Evolutionary conservation across 2,329 filamentous ascomycete genomes (phyloP).

Genomic region (Pestalotiopsis sp.): DNA sequence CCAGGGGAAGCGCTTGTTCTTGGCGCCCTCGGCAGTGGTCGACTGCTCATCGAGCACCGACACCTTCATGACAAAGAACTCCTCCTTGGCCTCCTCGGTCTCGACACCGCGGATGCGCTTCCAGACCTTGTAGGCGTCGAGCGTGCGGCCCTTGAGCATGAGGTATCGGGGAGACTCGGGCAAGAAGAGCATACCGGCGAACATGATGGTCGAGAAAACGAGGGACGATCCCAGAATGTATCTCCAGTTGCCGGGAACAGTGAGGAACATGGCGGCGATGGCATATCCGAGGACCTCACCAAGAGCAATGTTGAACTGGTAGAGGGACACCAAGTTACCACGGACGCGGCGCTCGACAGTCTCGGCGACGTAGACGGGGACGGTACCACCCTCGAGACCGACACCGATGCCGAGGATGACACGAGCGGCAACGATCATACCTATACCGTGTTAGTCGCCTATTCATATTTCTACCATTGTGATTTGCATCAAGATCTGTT

Average conservation of each 20-base stretch:
- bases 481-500: background rate
- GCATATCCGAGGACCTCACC: slow-evolving; percentile 75
- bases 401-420: slow-evolving; percentile 72
- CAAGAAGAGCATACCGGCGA: slow-evolving; percentile 69
- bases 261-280: slow-evolving; percentile 71
- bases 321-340: slow-evolving; percentile 73
- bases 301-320: slow-evolving; percentile 76
- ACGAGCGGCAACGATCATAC: slow-evolving; percentile 70
- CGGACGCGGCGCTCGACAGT: slow-evolving; percentile 67
- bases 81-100: slow-evolving; percentile 59
- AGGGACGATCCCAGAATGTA: slow-evolving; percentile 75
- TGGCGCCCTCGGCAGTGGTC: slow-evolving; percentile 49
- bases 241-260: slow-evolving; percentile 71
- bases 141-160: slow-evolving; percentile 64
- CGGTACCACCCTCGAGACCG: slow-evolving; percentile 73
- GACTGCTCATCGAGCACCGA: slow-evolving; percentile 59
- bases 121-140: slow-evolving; percentile 70
- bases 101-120: slow-evolving; percentile 68
- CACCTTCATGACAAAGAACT: slow-evolving; percentile 74
- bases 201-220: slow-evolving; percentile 67
- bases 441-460: slow-evolving; percentile 17
- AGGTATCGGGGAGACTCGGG: slow-evolving; percentile 70
- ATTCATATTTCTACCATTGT: background rate
- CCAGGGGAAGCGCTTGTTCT: slow-evolving; percentile 64
- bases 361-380: slow-evolving; percentile 75